Evolutionary conservation across 768 basidiomycete species (phyloP).

Genomic region (Coprinopsis marcescibilis): DNA sequence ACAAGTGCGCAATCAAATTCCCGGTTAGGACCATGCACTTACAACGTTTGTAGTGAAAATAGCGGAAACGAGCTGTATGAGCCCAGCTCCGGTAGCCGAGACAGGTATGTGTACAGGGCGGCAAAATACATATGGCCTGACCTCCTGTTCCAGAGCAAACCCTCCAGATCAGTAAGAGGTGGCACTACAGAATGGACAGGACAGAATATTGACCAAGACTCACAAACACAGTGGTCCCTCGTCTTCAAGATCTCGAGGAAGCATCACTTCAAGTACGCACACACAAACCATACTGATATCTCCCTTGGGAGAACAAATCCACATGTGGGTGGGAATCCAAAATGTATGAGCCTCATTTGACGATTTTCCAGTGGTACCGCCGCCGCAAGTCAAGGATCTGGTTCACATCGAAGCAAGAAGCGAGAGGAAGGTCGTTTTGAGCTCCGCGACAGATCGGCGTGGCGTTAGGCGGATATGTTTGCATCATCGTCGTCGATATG

Average conservation of each 20-base stretch:
- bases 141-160: too few species aligned
- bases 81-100: background rate
- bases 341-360: background rate
- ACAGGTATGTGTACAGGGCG: background rate
- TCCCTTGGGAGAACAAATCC: conserved; percentile 28
- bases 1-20: conserved; percentile 34
- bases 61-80: too few species aligned
- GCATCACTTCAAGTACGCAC: conserved; percentile 21
- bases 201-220: background rate
- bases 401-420: background rate
- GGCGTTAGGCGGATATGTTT: background rate
- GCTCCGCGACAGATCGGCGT: background rate
- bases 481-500: conserved; percentile 12
- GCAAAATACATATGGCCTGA: too few species aligned
- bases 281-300: conserved; percentile 28
- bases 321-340: conserved; percentile 21
- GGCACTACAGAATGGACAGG: background rate
- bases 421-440: background rate
- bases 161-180: background rate
- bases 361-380: background rate
- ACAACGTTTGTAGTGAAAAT: too few species aligned
- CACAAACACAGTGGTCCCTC: background rate
- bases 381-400: conserved; percentile 2
- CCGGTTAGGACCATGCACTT: too few species aligned
- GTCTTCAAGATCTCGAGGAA: conserved; percentile 14